Conservation (phyloP, 768 basidiomycete species). For the Suillus subluteus region DNA sequence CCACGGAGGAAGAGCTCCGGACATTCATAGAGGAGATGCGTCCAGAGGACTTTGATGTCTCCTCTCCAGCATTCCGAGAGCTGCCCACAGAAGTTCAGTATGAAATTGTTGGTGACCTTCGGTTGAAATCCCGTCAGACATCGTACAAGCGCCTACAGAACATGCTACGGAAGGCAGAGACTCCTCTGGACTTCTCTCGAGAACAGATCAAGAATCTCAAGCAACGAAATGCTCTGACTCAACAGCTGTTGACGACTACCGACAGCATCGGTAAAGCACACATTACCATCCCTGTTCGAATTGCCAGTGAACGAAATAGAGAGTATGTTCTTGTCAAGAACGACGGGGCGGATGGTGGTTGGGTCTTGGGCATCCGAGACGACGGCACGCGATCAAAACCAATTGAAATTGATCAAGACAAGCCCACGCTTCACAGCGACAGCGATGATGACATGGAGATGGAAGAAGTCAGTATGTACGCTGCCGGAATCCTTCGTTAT, state of each 20-base stretch:
- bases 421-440: constrained; percentile 38
- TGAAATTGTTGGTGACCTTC: constrained; percentile 95
- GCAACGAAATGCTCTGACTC: constrained; percentile 89
- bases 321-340: constrained; percentile 97
- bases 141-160: constrained; percentile 89
- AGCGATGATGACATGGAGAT: constrained; percentile 64
- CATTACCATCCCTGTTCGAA: constrained; percentile 88
- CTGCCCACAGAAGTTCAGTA: constrained; percentile 97
- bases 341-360: constrained; percentile 83
- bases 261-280: constrained; percentile 91
- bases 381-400: constrained; percentile 84
- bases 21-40: constrained; percentile 95
- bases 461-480: constrained; percentile 82
- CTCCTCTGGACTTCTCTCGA: constrained; percentile 94
- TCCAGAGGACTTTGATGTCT: constrained; percentile 93
- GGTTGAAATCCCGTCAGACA: constrained; percentile 92
- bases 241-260: constrained; percentile 89
- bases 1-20: constrained; percentile 93
- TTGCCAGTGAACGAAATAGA: constrained; percentile 93
- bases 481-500: constrained; percentile 2
- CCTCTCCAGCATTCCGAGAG: constrained; percentile 86
- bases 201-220: constrained; percentile 92
- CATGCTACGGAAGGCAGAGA: constrained; percentile 80
- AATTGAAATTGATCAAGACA: constrained; percentile 81
- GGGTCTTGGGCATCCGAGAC: constrained; percentile 92